phyloP scores from a whole-genome alignment of 208 protist genomes.

The Acanthamoeba triangularis region DNA sequence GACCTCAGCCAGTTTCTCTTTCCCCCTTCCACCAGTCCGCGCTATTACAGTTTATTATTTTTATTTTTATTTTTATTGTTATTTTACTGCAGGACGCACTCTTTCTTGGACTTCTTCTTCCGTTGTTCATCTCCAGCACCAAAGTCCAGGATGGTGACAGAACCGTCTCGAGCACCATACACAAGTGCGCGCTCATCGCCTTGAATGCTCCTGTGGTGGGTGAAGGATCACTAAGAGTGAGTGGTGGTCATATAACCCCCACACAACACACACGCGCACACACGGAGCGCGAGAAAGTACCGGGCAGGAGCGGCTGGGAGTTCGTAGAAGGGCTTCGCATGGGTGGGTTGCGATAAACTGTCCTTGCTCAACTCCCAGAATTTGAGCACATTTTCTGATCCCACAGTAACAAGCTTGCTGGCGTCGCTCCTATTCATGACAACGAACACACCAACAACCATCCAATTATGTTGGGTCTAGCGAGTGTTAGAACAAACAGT shows the following conservation, averaged over 20 bases:
- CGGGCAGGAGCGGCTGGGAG: background rate
- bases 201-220: background rate
- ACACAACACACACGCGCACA: too few species aligned
- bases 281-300: background rate
- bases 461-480: too few species aligned
- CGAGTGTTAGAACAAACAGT: too few species aligned
- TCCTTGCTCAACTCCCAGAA: background rate
- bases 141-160: constrained; percentile 4
- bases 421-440: background rate
- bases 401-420: background rate
- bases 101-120: background rate
- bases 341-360: background rate
- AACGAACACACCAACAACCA: background rate
- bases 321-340: background rate
- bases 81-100: constrained; percentile 16
- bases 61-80: too few species aligned
- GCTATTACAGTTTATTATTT: too few species aligned
- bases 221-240: background rate
- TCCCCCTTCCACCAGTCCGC: too few species aligned
- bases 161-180: background rate
- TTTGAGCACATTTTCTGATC: background rate
- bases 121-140: background rate
- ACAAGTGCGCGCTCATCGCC: constrained; percentile 8
- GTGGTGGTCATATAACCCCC: background rate
- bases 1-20: too few species aligned